phyloP scores from a whole-genome alignment of 768 basidiomycete species.

The Amanita fuliginea region DNA sequence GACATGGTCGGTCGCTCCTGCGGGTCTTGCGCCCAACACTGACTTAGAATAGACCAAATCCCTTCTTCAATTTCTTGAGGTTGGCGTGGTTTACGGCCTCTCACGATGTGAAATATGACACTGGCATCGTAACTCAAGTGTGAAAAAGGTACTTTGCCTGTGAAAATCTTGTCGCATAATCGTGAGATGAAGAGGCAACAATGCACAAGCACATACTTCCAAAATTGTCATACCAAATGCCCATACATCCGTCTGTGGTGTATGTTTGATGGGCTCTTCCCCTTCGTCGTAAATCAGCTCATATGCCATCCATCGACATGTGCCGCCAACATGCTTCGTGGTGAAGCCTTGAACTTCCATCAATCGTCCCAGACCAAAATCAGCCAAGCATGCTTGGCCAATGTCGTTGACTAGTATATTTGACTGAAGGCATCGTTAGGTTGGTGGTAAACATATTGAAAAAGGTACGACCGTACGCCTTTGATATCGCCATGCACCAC shows the following conservation, averaged over 20 bases:
- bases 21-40: constrained; percentile 7
- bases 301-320: constrained; percentile 27
- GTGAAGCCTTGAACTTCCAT: constrained; percentile 25
- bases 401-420: constrained; percentile 25
- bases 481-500: constrained; percentile 28
- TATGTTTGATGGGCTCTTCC: constrained; percentile 9
- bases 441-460: not conserved
- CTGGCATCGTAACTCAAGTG: constrained; percentile 9
- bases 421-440: constrained; percentile 13
- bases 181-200: too few species aligned
- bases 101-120: constrained; percentile 7
- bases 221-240: constrained; percentile 25
- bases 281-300: constrained; percentile 17
- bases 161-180: constrained; percentile 6
- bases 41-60: constrained; percentile 7
- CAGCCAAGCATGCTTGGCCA: constrained; percentile 20
- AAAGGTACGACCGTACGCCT: constrained; percentile 15
- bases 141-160: constrained; percentile 8
- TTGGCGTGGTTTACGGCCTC: not conserved
- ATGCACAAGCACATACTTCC: constrained; percentile 15
- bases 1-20: constrained; percentile 3
- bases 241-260: constrained; percentile 22
- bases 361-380: constrained; percentile 29
- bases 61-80: constrained; percentile 4
- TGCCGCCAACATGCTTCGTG: constrained; percentile 20